Evolutionary conservation across 1,284 basidiomycete genomes (phyloP), one percentile per base, ranked within the genome.

Genomic region (Cryptococcus jaspeensis): DNA sequence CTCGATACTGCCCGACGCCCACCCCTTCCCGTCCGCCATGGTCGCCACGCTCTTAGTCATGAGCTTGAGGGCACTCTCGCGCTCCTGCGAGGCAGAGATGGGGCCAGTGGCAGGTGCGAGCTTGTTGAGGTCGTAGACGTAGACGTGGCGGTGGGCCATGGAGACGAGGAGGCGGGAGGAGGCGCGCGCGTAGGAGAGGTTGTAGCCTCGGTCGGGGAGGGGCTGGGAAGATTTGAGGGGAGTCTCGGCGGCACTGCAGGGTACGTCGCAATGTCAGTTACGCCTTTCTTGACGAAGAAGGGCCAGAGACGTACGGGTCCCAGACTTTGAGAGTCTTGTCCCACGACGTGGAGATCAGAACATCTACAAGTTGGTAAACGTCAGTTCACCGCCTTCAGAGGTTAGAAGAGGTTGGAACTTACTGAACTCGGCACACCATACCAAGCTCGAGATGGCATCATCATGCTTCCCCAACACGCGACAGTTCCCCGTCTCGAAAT

Each of bases 1-100:
- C 74, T 99, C 96, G 16, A 97, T 91, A 0, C 92, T 95, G 0
- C 87, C 89, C 0, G 89, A 92, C 1, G 93, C 92, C 77, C 91
- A 99, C 9, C 95, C 93, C 79, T 93, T 85, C 0, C 93, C 94
- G 67, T 91, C 88, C 0, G 84, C 83, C 92, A 97, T 98, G 71
- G 90, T 93, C 16, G 88, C 89, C 42, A 99, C 78, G 53, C 87
- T 88, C 50, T 93, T 80, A 36, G 94, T 94, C 87, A 98, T 90
- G 74, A 90, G 98, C 78, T 97, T 98, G 61, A 99, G 78, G 63
- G 89, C 91, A 72, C 90, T 93, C 78, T 98, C 96, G 59, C 96
- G 79, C 64, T 86, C 87, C 36, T 87, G 81, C 18, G 93, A 89
- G 11, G 60, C 53, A 15, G 56, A 8, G 47, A 57, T 57, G 42